phyloP scores from a whole-genome alignment of 2,329 filamentous ascomycete genomes.

The Talaromyces sp. region DNA sequence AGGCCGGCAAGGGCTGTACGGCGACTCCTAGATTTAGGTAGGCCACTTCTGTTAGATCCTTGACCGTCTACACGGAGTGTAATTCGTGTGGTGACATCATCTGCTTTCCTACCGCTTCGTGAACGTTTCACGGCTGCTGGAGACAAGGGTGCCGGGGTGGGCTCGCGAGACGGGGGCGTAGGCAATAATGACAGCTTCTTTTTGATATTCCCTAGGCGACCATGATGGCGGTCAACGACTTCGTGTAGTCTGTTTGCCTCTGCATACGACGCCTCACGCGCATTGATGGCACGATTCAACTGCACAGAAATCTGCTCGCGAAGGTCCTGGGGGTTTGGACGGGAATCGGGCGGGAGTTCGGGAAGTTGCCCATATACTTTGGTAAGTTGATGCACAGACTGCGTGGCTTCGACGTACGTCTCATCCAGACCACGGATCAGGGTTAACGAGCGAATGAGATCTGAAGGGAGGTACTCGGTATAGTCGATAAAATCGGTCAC shows the following conservation, averaged over 20 bases:
- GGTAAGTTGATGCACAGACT: slow-evolving; percentile 39
- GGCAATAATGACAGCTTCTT: slow-evolving; percentile 59
- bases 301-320: slow-evolving; percentile 55
- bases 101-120: slow-evolving; percentile 35
- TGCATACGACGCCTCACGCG: slow-evolving; percentile 52
- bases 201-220: slow-evolving; percentile 55
- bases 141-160: slow-evolving; percentile 31
- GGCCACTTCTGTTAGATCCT: slow-evolving; percentile 16
- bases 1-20: slow-evolving; percentile 32
- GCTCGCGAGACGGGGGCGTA: slow-evolving; percentile 56
- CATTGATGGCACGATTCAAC: slow-evolving; percentile 51
- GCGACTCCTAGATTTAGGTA: slow-evolving; percentile 34
- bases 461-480: slow-evolving; percentile 64
- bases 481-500: slow-evolving; percentile 66
- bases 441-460: slow-evolving; percentile 59
- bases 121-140: slow-evolving; percentile 31
- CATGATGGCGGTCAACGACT: slow-evolving; percentile 54
- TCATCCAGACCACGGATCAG: slow-evolving; percentile 52
- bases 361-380: slow-evolving; percentile 47
- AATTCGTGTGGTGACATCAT: slow-evolving; percentile 33
- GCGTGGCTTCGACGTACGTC: slow-evolving; percentile 38
- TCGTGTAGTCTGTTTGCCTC: slow-evolving; percentile 55
- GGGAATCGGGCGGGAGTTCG: slow-evolving; percentile 41
- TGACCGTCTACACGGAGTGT: slow-evolving; percentile 38
- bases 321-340: slow-evolving; percentile 49